phyloP scores from a whole-genome alignment of 2,329 filamentous ascomycete species.

The Epichloe gansuensis region DNA sequence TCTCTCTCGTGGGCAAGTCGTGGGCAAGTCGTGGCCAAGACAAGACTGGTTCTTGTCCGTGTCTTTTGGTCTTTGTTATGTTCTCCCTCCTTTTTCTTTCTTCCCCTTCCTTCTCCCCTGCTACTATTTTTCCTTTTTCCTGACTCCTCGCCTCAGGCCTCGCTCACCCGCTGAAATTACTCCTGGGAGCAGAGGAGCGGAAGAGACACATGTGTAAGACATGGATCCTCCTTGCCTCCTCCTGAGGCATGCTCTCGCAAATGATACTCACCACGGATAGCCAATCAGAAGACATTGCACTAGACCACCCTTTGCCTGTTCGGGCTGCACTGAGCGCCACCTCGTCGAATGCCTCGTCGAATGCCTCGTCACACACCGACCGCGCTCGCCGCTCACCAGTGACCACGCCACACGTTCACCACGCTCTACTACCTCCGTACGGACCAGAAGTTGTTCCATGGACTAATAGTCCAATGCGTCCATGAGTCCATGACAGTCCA shows the following conservation, averaged over 20 bases:
- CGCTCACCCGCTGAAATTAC: background rate
- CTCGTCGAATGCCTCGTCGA: constrained; percentile 4
- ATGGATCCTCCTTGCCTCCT: constrained; percentile 3
- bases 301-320: constrained; percentile 1
- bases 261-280: background rate
- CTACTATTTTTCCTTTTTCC: too few species aligned
- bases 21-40: too few species aligned
- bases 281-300: background rate
- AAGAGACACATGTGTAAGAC: constrained; percentile 1
- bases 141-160: background rate
- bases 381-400: too few species aligned
- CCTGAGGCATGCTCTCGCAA: constrained; percentile 6
- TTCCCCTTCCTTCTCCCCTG: background rate
- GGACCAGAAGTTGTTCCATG: background rate
- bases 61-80: background rate
- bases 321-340: constrained; percentile 1
- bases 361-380: background rate
- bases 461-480: too few species aligned
- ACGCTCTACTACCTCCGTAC: background rate
- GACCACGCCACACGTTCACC: too few species aligned
- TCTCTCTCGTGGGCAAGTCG: too few species aligned
- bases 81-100: background rate
- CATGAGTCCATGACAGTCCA: background rate
- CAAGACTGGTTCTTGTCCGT: background rate
- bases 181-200: background rate